phyloP scores from a whole-genome alignment of 768 basidiomycete species.

The Leccinum ochraceum region DNA sequence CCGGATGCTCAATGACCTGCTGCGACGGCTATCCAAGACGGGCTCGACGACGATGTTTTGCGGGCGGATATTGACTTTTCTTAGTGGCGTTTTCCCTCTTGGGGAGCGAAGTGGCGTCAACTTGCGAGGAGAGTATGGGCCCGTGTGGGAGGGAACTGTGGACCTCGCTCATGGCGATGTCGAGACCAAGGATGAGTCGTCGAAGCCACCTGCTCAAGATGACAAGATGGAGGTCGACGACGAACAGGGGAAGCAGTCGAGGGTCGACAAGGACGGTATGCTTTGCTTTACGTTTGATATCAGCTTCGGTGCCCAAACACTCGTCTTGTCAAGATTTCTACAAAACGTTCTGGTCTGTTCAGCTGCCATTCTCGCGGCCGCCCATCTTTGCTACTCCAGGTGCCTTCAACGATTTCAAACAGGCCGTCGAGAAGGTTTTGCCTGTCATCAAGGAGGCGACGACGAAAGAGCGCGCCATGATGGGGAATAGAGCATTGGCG shows the following conservation, averaged over 20 bases:
- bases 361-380: constrained; percentile 82
- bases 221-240: constrained; percentile 69
- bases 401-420: constrained; percentile 65
- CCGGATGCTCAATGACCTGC: constrained; percentile 82
- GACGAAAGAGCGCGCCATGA: constrained; percentile 84
- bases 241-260: constrained; percentile 36
- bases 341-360: constrained; percentile 87
- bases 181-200: constrained; percentile 32
- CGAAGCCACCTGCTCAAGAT: constrained; percentile 35
- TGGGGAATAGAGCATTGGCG: constrained; percentile 63
- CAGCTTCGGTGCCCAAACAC: constrained; percentile 3
- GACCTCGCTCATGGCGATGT: constrained; percentile 38
- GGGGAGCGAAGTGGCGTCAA: constrained; percentile 93
- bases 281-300: not conserved
- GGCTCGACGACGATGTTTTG: constrained; percentile 84
- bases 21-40: constrained; percentile 84
- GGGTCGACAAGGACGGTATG: constrained; percentile 65
- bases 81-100: constrained; percentile 83
- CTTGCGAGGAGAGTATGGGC: constrained; percentile 83
- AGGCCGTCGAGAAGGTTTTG: constrained; percentile 69
- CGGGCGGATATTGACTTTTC: constrained; percentile 84
- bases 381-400: constrained; percentile 59
- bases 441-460: constrained; percentile 85
- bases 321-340: constrained; percentile 63
- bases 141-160: constrained; percentile 70